These are phyloP conservation scores for Lichina pygmaea DNA, from an alignment of 495 filamentous ascomycete genomes.

Conservation along the genomic window DNA sequence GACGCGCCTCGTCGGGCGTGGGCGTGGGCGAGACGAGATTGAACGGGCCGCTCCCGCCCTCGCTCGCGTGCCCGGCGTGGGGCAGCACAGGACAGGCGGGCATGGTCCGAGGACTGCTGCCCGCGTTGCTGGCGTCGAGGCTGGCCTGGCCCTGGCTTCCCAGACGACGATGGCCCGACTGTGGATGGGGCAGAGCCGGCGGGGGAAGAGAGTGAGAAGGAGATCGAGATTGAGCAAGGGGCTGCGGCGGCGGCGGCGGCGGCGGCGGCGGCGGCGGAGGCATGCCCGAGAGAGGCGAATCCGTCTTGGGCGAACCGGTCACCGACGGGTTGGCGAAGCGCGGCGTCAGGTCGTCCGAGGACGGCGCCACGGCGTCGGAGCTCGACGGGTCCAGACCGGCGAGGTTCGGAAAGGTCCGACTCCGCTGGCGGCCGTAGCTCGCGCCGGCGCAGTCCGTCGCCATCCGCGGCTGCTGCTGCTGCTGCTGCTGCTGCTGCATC, in stretches of 20 bases:
- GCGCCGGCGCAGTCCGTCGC: constrained; percentile 22
- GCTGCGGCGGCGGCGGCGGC: neutral
- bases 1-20: constrained; percentile 69
- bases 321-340: neutral
- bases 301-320: neutral
- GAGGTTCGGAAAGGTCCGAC: constrained; percentile 69
- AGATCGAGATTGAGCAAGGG: neutral
- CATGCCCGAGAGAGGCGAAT: neutral
- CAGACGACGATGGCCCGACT: no score
- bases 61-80: no score
- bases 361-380: constrained; percentile 10
- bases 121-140: no score
- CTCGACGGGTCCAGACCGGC: constrained; percentile 35
- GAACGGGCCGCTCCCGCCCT: no score
- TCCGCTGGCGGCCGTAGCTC: constrained; percentile 46
- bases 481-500: neutral
- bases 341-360: neutral
- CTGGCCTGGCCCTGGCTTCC: no score
- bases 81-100: no score
- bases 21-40: constrained; percentile 25
- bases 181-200: no score
- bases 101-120: no score
- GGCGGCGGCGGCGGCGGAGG: neutral
- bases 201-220: no score
- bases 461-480: constrained; percentile 21